Percentiles rank a stretch among this genome's conserved stretches.
phyloP scores from a whole-genome alignment of 352 stramenopile species.

The Phytophthora pseudosyringae region DNA sequence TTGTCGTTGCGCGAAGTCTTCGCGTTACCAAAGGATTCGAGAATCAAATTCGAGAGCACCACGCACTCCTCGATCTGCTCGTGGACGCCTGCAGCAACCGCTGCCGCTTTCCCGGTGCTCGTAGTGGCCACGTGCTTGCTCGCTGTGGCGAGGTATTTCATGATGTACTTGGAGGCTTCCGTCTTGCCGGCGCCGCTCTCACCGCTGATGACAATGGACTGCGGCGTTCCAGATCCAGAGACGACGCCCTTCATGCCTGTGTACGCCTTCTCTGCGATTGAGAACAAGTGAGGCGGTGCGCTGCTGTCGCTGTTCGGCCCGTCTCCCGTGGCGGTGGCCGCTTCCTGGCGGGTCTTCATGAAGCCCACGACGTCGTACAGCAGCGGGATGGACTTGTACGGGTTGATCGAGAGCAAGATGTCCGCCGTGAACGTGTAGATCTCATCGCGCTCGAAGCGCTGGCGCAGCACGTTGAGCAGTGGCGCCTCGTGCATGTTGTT shows the following conservation, averaged over 20 bases:
- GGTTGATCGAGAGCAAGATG: constrained; percentile 86
- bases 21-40: constrained; percentile 86
- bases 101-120: constrained; percentile 12
- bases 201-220: constrained; percentile 95
- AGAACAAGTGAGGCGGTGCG: constrained; percentile 76
- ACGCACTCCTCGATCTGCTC: constrained; percentile 87
- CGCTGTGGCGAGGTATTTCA: constrained; percentile 86
- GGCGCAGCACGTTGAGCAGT: constrained; percentile 77
- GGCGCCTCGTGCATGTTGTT: constrained; percentile 92
- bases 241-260: constrained; percentile 68
- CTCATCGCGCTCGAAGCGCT: constrained; percentile 79
- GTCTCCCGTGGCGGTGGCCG: constrained; percentile 32
- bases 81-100: constrained; percentile 46
- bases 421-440: constrained; percentile 91
- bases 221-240: constrained; percentile 63
- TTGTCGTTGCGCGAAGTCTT: constrained; percentile 91
- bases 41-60: constrained; percentile 80
- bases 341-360: constrained; percentile 57
- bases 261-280: constrained; percentile 83
- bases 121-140: constrained; percentile 57
- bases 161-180: constrained; percentile 94
- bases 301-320: constrained; percentile 35
- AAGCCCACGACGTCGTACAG: constrained; percentile 83
- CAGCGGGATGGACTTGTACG: constrained; percentile 88
- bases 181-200: constrained; percentile 95